Base-by-base conservation (phyloP, 768 basidiomycete genomes). In the Xerocomellus dryophilus region DNA sequence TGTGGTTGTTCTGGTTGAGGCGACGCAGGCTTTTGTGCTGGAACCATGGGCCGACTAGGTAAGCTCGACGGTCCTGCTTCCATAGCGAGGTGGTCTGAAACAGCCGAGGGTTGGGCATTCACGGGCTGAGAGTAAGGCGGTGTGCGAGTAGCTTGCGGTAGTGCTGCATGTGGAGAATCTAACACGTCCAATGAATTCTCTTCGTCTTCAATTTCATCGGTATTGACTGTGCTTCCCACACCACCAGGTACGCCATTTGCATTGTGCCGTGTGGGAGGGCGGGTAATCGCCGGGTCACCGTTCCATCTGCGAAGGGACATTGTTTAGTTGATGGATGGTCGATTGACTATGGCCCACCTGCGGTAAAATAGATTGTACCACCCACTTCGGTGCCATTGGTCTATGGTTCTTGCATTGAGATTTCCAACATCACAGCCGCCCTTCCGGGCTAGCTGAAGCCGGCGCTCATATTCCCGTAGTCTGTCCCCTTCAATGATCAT, bases 331-430 rank as follows among this genome's bases (percentile, higher is more conserved):
- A 31, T 2, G n/a, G 31, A 3, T 2, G 9, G 43, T 29, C 11
- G 46, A 41, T 23, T 42, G 38, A 31, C 38, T 18, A 23, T 49
- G 34, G 53, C 73, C 20, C 57, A 86, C 85, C 88, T 78, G 61
- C 76, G 76, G 68, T 83, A 83, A 68, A 91, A 91, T 21, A 89
- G 73, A 11, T 76, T 76, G 63, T 88, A 91, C 88, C 88, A 90
- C 15, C 87, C 87, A 32, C 78, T 77, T 51, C 81, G 78, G 61
- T 87, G 85, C 88, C 88, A 91, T 54, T 88, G 85, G 61, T 90
- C 88, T 54, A 91, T 80, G 3, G 84, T 85, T 55, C 87, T 78
- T 18, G 86, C 81, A 40, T 78, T 85, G 49, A 91, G 77, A 61
- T 85, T 90, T 7, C 86, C 88, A 14, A 90, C 81, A 56, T 88